Percentiles rank a stretch among this genome's conserved stretches.
phyloP scores from a whole-genome alignment of 768 basidiomycete species.

The Flagelloscypha sp. region DNA sequence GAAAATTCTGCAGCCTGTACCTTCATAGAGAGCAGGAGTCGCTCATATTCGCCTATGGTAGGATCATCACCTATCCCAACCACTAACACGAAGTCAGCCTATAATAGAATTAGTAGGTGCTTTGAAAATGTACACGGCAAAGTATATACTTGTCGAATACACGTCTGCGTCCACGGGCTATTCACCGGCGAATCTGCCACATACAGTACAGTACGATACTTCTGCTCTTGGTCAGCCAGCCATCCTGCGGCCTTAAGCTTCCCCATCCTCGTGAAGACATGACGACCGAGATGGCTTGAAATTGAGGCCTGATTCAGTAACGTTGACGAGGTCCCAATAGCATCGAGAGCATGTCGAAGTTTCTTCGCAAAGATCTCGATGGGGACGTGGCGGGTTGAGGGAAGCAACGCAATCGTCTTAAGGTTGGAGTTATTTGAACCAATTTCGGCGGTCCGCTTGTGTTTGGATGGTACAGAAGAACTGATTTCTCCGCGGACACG shows the following conservation, averaged over 20 bases:
- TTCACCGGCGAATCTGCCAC: slow-evolving; percentile 93
- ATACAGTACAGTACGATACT: slow-evolving; percentile 88
- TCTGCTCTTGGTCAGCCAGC: slow-evolving; percentile 93
- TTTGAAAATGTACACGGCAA: not conserved
- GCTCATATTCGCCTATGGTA: slow-evolving; percentile 87
- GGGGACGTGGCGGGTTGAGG: slow-evolving; percentile 80
- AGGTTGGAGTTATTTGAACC: slow-evolving; percentile 79
- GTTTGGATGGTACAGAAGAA: slow-evolving; percentile 39
- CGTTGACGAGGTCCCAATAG: slow-evolving; percentile 87
- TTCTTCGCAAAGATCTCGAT: slow-evolving; percentile 86
- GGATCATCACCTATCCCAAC: slow-evolving; percentile 93
- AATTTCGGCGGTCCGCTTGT: no score
- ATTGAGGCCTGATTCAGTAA: slow-evolving; percentile 93
- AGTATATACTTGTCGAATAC: slow-evolving; percentile 73
- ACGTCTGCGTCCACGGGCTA: slow-evolving; percentile 97
- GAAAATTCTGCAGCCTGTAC: no score
- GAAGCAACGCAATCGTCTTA: slow-evolving; percentile 91
- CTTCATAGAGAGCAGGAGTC: slow-evolving; percentile 88
- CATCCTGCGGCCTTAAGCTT: slow-evolving; percentile 92
- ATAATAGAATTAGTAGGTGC: slow-evolving; percentile 2
- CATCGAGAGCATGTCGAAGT: slow-evolving; percentile 79
- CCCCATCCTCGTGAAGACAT: slow-evolving; percentile 94
- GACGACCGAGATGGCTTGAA: slow-evolving; percentile 83
- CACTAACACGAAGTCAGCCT: slow-evolving; percentile 92
- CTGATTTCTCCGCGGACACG: slow-evolving; percentile 82